Percentiles rank a stretch among this genome's conserved stretches.
Conservation (phyloP, 805 yeast genomes). For the Brettanomyces bruxellensis region DNA sequence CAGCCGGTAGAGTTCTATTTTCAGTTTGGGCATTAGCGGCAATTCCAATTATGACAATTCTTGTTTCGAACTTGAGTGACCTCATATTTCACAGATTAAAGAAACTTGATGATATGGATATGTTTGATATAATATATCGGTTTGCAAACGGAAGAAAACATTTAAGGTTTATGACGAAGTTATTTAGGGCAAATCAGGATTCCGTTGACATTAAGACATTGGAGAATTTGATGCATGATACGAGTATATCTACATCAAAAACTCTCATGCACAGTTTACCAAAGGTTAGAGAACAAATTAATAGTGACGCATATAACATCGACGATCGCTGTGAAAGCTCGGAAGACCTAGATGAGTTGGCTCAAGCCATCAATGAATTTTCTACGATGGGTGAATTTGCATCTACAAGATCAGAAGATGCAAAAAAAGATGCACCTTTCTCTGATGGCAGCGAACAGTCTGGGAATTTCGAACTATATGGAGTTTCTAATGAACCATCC, state of each 20-base stretch:
- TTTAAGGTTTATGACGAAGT: conserved; percentile 2
- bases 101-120: conserved; percentile 7
- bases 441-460: background rate
- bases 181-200: conserved; percentile 1
- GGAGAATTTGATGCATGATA: conserved; percentile 6
- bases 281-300: background rate
- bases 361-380: background rate
- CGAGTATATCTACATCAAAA: background rate
- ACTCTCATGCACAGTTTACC: too few species aligned
- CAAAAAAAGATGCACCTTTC: background rate
- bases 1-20: conserved; percentile 66
- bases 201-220: conserved; percentile 1
- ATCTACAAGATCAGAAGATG: background rate
- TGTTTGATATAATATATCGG: conserved; percentile 9
- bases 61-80: conserved; percentile 68
- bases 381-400: background rate
- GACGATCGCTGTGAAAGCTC: background rate
- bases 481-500: background rate
- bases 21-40: conserved; percentile 76
- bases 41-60: conserved; percentile 78
- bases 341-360: background rate
- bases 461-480: background rate
- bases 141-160: conserved; percentile 5
- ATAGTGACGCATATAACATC: background rate
- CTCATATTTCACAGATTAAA: conserved; percentile 29